Evolutionary conservation across 148 eudicot species (phyloP).

Genomic region (Rhododendron simsii): DNA sequence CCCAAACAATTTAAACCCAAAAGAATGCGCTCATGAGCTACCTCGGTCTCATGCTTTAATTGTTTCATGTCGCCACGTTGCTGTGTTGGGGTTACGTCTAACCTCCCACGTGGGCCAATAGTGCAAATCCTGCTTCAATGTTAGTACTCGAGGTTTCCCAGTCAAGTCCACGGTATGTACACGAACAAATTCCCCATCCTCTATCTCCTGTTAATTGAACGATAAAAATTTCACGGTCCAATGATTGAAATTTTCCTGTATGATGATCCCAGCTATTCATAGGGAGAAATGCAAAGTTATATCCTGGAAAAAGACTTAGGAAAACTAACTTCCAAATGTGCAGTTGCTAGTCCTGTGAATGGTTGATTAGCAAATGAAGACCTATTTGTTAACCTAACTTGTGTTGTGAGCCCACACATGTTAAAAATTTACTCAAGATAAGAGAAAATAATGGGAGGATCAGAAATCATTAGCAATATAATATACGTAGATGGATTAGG

Average conservation of each 20-base stretch:
- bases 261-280: neutral
- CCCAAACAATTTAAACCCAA: neutral
- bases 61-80: conserved; percentile 59
- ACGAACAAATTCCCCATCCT: conserved; percentile 77
- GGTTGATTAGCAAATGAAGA: neutral
- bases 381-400: neutral
- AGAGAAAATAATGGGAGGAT: neutral
- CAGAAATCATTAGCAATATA: neutral
- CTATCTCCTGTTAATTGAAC: conserved; percentile 45
- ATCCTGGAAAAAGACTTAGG: neutral
- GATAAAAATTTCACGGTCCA: neutral
- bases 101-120: conserved; percentile 99
- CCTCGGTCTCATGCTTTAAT: conserved; percentile 47
- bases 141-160: conserved; percentile 84
- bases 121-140: conserved; percentile 92
- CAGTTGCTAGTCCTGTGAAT: neutral
- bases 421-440: neutral
- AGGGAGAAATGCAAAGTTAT: neutral
- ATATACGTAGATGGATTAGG: neutral
- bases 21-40: conserved; percentile 19
- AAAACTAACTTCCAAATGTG: neutral
- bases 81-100: conserved; percentile 64
- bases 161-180: conserved; percentile 75
- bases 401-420: neutral
- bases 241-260: neutral